Base-by-base conservation (phyloP, 495 filamentous ascomycete species). In the Penicillium argentinense region DNA sequence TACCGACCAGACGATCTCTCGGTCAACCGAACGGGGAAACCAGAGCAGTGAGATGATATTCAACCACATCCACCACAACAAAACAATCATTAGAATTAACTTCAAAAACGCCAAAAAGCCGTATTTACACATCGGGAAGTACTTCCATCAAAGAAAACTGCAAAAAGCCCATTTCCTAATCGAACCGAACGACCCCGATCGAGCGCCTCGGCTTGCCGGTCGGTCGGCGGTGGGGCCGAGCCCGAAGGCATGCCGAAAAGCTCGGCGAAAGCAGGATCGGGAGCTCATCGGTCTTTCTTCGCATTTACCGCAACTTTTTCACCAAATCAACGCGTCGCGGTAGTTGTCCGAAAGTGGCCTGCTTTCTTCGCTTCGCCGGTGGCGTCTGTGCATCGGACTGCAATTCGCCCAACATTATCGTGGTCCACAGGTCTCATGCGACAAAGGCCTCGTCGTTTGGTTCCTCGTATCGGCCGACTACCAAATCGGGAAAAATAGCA, bases 221-320 rank as follows among this genome's bases (percentile, higher is more conserved):
- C 42, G 37, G 21, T 11, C 38, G n/a, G 33, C 21, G 42, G 42
- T 50, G 53, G 47, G 52, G 47, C 52, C 47, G 52, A 47, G 17
- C 13, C 11, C 28, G 37, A 42, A 42, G 45, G 46, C 40, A 50
- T 42, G 47, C 53, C 53, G 47, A 56, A n/a, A 39, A 32, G 37
- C 38, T 54, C 51, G 51, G 51, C 27, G 30, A 45, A 37, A 54
- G 29, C 28, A 36, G 45, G 41, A 38, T 56, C 47, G 57, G 47
- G 45, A 49, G 28, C n/a, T 54, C 37, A 13, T 60, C 54, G 57
- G 57, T 5, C 32, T 38, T 28, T 60, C 41, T 39, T 57, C 57
- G 57, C 49, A 9, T 19, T 39, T 54, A 57, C 44, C 42, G 30
- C 24, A 18, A 28, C 12, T 28, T 33, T 25, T n/a, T n/a, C n/a